These are phyloP conservation scores for Teratosphaeria zuluensis DNA, from an alignment of 2,329 filamentous ascomycete species.

Conservation along the genomic window DNA sequence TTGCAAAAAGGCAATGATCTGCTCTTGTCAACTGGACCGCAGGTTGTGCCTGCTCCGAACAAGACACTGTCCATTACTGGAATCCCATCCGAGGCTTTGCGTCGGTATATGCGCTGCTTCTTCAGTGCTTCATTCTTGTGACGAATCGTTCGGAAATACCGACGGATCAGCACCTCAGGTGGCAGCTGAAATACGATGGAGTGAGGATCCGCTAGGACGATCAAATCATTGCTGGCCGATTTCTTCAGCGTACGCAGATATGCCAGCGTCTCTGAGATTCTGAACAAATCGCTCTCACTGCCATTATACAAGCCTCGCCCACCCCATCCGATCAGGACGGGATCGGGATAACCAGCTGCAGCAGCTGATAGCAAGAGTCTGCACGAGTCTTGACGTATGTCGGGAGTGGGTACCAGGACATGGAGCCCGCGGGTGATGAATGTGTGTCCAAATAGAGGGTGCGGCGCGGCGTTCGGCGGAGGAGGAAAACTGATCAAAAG, in stretches of 20 bases:
- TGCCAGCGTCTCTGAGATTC: constrained; percentile 16
- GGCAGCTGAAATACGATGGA: constrained; percentile 58
- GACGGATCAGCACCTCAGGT: constrained; percentile 46
- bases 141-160: constrained; percentile 48
- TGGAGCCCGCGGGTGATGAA: constrained; percentile 1
- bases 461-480: neutral
- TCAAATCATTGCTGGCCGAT: constrained; percentile 40
- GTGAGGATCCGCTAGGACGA: constrained; percentile 54
- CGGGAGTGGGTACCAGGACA: constrained; percentile 6
- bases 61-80: neutral
- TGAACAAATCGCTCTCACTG: constrained; percentile 5
- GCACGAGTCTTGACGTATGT: constrained; percentile 4
- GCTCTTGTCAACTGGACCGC: constrained; percentile 20
- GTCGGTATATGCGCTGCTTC: constrained; percentile 11
- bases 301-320: neutral
- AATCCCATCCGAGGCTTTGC: constrained; percentile 10
- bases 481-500: neutral
- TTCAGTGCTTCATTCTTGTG: constrained; percentile 39
- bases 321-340: constrained; percentile 23
- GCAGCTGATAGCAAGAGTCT: constrained; percentile 3
- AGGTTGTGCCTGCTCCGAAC: constrained; percentile 14
- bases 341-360: constrained; percentile 12
- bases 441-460: neutral
- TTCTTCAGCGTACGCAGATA: constrained; percentile 13
- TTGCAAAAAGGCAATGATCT: neutral